These are phyloP conservation scores for Cercospora sesami DNA, from an alignment of 2,329 filamentous ascomycete genomes.

Conservation along the genomic window DNA sequence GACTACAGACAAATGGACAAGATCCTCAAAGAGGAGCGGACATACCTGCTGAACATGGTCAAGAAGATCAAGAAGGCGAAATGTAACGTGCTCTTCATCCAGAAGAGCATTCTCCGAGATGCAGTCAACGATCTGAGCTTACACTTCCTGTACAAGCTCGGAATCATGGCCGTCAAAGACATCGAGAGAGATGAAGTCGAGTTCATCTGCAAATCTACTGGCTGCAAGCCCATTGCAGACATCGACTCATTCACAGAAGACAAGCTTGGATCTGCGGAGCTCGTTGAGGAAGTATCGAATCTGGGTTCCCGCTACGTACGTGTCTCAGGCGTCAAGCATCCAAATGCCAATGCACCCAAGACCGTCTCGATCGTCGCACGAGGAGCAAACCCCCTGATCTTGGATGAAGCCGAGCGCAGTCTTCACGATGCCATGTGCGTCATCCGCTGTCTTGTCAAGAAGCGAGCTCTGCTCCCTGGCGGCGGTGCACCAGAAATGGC, in stretches of 20 bases:
- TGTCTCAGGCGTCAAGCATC: constrained; percentile 83
- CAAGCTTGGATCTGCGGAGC: constrained; percentile 89
- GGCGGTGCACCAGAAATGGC: constrained; percentile 96
- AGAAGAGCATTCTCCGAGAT: constrained; percentile 96
- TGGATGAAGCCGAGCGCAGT: constrained; percentile 95
- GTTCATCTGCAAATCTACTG: constrained; percentile 98
- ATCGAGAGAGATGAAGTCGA: constrained; percentile 98
- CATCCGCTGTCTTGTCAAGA: constrained; percentile 96
- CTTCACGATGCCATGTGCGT: constrained; percentile 97
- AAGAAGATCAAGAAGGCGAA: constrained; percentile 99
- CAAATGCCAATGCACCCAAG: constrained; percentile 60
- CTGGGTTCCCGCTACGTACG: constrained; percentile 91
- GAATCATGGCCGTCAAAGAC: constrained; percentile 94
- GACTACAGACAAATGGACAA: constrained; percentile 99
- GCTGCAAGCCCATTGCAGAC: constrained; percentile 98
- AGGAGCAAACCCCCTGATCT: constrained; percentile 88
- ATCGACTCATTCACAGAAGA: constrained; percentile 98
- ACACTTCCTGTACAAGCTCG: constrained; percentile 95
- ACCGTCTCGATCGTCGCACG: constrained; percentile 94
- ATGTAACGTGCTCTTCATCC: constrained; percentile 96
- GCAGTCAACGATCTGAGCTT: constrained; percentile 96
- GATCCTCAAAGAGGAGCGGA: constrained; percentile 98
- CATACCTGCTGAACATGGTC: constrained; percentile 96
- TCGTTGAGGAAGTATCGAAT: constrained; percentile 87
- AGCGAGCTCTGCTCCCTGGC: constrained; percentile 97